Percentiles rank a stretch among this genome's conserved stretches.
These are phyloP conservation scores for Penicillium italicum DNA, from an alignment of 2,329 filamentous ascomycete genomes.

Conservation along the genomic window DNA sequence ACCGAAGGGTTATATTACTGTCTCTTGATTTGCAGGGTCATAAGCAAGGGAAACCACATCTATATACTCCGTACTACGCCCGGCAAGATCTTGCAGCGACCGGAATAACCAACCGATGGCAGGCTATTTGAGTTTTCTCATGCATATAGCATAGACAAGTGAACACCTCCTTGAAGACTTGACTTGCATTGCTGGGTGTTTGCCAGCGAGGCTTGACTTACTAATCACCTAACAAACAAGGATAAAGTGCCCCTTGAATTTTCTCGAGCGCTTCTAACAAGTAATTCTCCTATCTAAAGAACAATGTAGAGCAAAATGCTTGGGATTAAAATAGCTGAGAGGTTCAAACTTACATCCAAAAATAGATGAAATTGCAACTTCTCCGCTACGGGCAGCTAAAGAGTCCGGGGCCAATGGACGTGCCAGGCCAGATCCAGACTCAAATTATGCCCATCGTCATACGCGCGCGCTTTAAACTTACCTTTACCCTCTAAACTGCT, in stretches of 20 bases:
- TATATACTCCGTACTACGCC: constrained; percentile 2
- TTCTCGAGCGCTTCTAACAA: not conserved
- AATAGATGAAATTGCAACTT: constrained; percentile 4
- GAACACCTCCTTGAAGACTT: constrained; percentile 2
- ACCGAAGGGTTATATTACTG: not conserved
- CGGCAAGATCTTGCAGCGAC: constrained; percentile 12
- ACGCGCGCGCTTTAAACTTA: constrained; percentile 10
- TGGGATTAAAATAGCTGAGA: not conserved
- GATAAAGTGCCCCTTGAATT: not conserved
- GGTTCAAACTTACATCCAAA: not conserved
- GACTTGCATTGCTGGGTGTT: constrained; percentile 5
- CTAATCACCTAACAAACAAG: not conserved
- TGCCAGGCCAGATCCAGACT: constrained; percentile 3
- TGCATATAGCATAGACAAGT: constrained; percentile 3
- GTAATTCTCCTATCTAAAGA: not conserved
- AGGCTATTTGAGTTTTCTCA: constrained; percentile 4
- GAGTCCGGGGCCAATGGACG: not conserved
- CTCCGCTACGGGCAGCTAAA: constrained; percentile 6
- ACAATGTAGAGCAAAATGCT: not conserved
- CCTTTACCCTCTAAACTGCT: not conserved
- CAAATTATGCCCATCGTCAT: not conserved
- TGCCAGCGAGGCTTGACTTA: not conserved
- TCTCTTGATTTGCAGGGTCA: not conserved
- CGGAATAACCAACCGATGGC: constrained; percentile 2
- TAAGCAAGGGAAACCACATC: constrained; percentile 16